Conservation (phyloP, 495 filamentous ascomycete species). For the Beverwykella pulmonaria region DNA sequence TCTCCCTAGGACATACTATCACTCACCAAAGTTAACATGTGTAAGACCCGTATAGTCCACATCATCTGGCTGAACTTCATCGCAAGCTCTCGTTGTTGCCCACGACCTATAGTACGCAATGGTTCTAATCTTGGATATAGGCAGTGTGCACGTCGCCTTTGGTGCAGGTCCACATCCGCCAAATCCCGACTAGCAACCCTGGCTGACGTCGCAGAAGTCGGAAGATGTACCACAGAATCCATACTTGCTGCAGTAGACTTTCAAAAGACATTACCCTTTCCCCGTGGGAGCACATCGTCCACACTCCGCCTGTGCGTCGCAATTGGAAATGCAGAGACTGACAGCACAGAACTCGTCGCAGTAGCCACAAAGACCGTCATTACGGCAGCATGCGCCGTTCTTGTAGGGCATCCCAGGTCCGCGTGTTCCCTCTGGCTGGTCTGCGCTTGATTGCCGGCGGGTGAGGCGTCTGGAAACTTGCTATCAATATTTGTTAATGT, state of each 20-base stretch:
- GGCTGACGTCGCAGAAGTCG: slow-evolving; percentile 18
- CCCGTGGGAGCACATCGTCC: not conserved
- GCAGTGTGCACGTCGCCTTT: slow-evolving; percentile 1
- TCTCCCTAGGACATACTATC: too few species aligned
- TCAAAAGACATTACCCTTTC: slow-evolving; percentile 20
- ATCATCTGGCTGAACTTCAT: slow-evolving; percentile 8
- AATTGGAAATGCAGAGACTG: slow-evolving; percentile 8
- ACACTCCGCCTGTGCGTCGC: slow-evolving; percentile 11
- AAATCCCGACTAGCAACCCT: not conserved
- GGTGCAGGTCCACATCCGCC: not conserved
- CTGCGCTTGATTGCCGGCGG: too few species aligned
- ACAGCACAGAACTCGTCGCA: not conserved
- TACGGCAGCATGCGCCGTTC: slow-evolving; percentile 11
- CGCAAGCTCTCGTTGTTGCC: slow-evolving; percentile 6
- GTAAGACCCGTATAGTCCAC: slow-evolving; percentile 24
- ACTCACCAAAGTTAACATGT: slow-evolving; percentile 44
- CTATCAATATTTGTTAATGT: too few species aligned
- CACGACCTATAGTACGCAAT: slow-evolving; percentile 33
- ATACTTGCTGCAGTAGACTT: too few species aligned
- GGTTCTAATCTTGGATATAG: not conserved
- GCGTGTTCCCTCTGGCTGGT: not conserved
- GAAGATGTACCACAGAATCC: slow-evolving; percentile 15
- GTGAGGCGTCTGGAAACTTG: too few species aligned
- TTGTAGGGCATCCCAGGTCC: not conserved
- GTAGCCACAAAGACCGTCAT: not conserved